Evolutionary conservation across 208 protist genomes (phyloP).

Genomic region (Porcisia deanei): DNA sequence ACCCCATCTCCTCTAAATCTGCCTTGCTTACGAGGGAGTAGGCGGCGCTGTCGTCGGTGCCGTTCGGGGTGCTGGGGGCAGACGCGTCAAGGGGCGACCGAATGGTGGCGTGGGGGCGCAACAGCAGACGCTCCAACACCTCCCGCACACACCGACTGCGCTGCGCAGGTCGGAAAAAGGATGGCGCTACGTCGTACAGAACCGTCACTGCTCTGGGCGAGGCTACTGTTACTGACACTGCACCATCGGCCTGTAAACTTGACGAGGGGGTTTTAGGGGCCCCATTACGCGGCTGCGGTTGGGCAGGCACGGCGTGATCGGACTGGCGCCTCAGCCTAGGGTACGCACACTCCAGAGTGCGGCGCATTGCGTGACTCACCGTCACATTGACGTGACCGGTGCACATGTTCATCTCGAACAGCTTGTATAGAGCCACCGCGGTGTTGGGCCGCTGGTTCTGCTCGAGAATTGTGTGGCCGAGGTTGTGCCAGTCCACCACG

Average conservation of each 20-base stretch:
- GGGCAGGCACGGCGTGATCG: not conserved
- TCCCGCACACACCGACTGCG: constrained; percentile 49
- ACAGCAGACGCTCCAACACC: constrained; percentile 47
- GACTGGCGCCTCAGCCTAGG: constrained; percentile 9
- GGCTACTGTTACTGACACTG: not conserved
- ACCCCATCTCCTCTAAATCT: constrained; percentile 27
- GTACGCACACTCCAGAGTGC: constrained; percentile 30
- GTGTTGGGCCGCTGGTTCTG: constrained; percentile 47
- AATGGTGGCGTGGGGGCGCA: constrained; percentile 1
- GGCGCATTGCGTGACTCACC: constrained; percentile 79
- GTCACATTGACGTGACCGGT: constrained; percentile 77
- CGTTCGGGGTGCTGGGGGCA: not conserved
- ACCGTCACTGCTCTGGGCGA: constrained; percentile 38
- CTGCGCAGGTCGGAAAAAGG: constrained; percentile 63
- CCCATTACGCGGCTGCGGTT: not conserved
- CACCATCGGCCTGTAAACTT: not conserved
- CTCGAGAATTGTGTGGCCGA: constrained; percentile 86
- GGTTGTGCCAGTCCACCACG: constrained; percentile 94
- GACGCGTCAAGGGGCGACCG: not conserved
- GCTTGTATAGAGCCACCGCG: constrained; percentile 62
- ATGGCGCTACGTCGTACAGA: constrained; percentile 75
- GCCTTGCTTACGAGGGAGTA: constrained; percentile 19
- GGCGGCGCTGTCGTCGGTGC: not conserved
- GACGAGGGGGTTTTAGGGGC: not conserved
- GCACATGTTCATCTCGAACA: constrained; percentile 67